These are phyloP conservation scores for Leucogyrophana mollusca DNA, from an alignment of 768 basidiomycete genomes.

Conservation along the genomic window DNA sequence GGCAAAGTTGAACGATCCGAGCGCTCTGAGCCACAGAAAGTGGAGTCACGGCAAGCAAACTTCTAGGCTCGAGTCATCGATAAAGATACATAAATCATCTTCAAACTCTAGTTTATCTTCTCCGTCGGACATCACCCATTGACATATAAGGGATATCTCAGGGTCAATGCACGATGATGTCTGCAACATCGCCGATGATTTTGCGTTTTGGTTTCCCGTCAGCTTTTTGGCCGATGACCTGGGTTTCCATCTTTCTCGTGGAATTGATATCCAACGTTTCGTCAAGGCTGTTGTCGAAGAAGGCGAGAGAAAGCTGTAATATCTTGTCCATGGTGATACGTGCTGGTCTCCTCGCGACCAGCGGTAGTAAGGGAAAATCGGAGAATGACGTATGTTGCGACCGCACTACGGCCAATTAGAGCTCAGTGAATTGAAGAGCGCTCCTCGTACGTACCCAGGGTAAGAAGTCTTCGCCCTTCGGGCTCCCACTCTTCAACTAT, in stretches of 20 bases:
- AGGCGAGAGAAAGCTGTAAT: conserved; percentile 16
- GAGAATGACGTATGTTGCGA: conserved; percentile 26
- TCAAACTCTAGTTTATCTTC: no score
- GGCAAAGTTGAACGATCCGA: not conserved
- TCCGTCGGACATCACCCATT: no score
- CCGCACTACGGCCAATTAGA: conserved; percentile 14
- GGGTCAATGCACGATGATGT: conserved; percentile 23
- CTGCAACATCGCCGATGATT: conserved; percentile 17
- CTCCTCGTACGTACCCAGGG: conserved; percentile 38
- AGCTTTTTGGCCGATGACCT: conserved; percentile 17
- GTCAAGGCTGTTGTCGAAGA: conserved; percentile 16
- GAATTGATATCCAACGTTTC: not conserved
- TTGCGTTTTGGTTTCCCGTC: conserved; percentile 24
- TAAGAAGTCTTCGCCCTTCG: conserved; percentile 41
- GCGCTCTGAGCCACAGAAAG: not conserved
- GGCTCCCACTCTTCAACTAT: conserved; percentile 58
- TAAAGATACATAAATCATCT: no score
- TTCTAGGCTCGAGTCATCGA: no score
- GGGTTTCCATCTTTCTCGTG: conserved; percentile 19
- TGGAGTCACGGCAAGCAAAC: not conserved
- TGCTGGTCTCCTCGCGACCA: conserved; percentile 15
- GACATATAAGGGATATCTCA: no score
- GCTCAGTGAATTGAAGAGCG: not conserved
- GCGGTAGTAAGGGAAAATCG: conserved; percentile 25
- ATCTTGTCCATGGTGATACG: conserved; percentile 21